Conservation (phyloP, 192 early-diverging fungal species). For the Phlyctochytrium planicorne region DNA sequence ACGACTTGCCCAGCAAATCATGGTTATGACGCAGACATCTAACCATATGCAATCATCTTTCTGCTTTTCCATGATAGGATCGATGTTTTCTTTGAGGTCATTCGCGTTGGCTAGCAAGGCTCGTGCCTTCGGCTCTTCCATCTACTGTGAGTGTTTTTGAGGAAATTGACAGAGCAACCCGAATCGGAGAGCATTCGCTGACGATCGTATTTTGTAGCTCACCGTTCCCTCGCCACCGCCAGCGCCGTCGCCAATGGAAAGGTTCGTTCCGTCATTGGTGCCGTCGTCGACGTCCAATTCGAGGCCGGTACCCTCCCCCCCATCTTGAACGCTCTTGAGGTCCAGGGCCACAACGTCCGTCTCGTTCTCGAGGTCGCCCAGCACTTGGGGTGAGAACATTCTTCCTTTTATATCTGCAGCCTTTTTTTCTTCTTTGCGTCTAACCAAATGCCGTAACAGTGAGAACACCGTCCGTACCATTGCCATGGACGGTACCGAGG, state of each 20-base stretch:
- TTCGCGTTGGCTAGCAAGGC: slow-evolving; percentile 21
- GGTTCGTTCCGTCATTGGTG: slow-evolving; percentile 94
- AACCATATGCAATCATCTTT: not conserved
- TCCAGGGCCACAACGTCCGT: slow-evolving; percentile 75
- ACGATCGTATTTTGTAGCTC: slow-evolving; percentile 11
- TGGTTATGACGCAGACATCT: too few species aligned
- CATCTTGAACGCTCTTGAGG: slow-evolving; percentile 96
- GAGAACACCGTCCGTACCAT: slow-evolving; percentile 98
- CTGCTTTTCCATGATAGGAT: not conserved
- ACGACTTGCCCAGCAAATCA: too few species aligned
- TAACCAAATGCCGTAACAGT: slow-evolving; percentile 30
- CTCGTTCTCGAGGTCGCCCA: slow-evolving; percentile 95
- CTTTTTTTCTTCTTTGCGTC: slow-evolving; percentile 13
- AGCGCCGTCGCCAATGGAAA: slow-evolving; percentile 54
- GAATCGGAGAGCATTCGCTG: not conserved
- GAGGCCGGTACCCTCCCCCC: slow-evolving; percentile 84
- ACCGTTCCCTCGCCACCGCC: slow-evolving; percentile 40
- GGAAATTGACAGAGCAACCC: too few species aligned
- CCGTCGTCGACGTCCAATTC: slow-evolving; percentile 98
- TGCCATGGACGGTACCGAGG: slow-evolving; percentile 99
- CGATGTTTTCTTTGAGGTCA: slow-evolving; percentile 27
- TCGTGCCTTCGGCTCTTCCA: slow-evolving; percentile 15
- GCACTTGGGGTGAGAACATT: slow-evolving; percentile 74
- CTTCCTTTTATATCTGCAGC: slow-evolving; percentile 16
- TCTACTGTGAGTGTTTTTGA: slow-evolving; percentile 15